Percentiles rank a stretch among this genome's conserved stretches.
phyloP scores from a whole-genome alignment of 2,329 filamentous ascomycete genomes.

The Pseudogymnoascus sp. region DNA sequence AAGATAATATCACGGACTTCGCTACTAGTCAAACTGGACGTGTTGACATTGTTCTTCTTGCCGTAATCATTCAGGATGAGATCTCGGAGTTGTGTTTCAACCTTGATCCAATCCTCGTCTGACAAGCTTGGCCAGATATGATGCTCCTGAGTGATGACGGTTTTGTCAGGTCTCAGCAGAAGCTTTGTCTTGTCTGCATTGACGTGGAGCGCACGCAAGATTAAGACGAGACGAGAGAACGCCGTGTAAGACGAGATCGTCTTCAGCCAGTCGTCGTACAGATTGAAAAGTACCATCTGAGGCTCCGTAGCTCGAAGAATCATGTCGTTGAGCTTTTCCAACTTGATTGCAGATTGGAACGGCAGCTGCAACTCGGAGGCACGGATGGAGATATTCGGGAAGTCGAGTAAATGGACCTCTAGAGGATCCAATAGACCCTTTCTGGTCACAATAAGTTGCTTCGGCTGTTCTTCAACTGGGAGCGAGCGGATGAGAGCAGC shows the following conservation, averaged over 20 bases:
- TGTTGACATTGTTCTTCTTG: slow-evolving; percentile 99
- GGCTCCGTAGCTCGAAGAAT: slow-evolving; percentile 94
- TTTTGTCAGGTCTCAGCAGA: slow-evolving; percentile 91
- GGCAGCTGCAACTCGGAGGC: slow-evolving; percentile 94
- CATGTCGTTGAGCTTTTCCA: slow-evolving; percentile 98
- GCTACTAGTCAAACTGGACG: slow-evolving; percentile 89
- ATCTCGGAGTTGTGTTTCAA: slow-evolving; percentile 94
- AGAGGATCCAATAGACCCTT: slow-evolving; percentile 96
- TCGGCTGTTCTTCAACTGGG: slow-evolving; percentile 95
- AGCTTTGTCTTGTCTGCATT: slow-evolving; percentile 99
- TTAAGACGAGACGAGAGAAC: slow-evolving; percentile 90
- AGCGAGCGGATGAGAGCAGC: slow-evolving; percentile 91
- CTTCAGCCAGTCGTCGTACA: slow-evolving; percentile 99
- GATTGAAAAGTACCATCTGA: slow-evolving; percentile 99
- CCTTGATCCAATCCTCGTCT: slow-evolving; percentile 98
- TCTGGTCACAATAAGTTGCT: slow-evolving; percentile 95
- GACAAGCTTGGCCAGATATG: slow-evolving; percentile 95
- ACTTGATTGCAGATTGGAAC: slow-evolving; percentile 99
- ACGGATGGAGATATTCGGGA: slow-evolving; percentile 97
- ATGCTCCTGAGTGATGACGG: slow-evolving; percentile 94
- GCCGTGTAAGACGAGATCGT: slow-evolving; percentile 97
- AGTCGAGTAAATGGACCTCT: slow-evolving; percentile 94
- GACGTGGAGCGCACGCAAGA: slow-evolving; percentile 89
- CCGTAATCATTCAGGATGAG: slow-evolving; percentile 97
- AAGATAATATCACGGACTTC: slow-evolving; percentile 98